Percentiles rank a stretch among this genome's conserved stretches.
Evolutionary conservation across 2,329 filamentous ascomycete species (phyloP).

Genomic region (Stenocarpella maydis): DNA sequence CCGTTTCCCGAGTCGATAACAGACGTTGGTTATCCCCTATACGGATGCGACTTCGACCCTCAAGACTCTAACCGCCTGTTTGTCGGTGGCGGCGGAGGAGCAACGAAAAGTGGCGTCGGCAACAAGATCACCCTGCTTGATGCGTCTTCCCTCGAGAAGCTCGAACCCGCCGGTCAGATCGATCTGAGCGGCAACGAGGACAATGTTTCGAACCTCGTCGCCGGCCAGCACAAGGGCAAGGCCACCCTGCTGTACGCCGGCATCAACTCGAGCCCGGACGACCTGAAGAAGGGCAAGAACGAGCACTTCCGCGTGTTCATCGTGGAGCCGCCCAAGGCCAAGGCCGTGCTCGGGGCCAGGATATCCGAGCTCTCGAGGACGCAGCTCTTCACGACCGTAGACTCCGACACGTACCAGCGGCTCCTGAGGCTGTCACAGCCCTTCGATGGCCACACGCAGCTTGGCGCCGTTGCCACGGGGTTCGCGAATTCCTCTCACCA

Average conservation of each 20-base stretch:
- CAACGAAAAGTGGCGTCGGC: slow-evolving; percentile 79
- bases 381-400: slow-evolving; percentile 61
- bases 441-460: slow-evolving; percentile 62
- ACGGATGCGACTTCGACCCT: slow-evolving; percentile 87
- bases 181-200: slow-evolving; percentile 86
- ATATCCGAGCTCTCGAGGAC: slow-evolving; percentile 62
- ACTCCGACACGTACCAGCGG: slow-evolving; percentile 66
- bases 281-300: slow-evolving; percentile 80
- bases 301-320: slow-evolving; percentile 83
- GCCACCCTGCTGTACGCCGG: slow-evolving; percentile 73
- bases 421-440: slow-evolving; percentile 63
- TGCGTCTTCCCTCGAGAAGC: slow-evolving; percentile 68
- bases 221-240: slow-evolving; percentile 67
- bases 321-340: slow-evolving; percentile 54
- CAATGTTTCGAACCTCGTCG: slow-evolving; percentile 83
- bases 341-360: slow-evolving; percentile 46
- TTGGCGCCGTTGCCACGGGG: slow-evolving; percentile 82
- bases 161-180: slow-evolving; percentile 74
- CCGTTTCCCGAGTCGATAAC: slow-evolving; percentile 63
- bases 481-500: slow-evolving; percentile 75
- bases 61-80: slow-evolving; percentile 78
- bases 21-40: slow-evolving; percentile 83
- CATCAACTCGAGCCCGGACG: slow-evolving; percentile 80
- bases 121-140: slow-evolving; percentile 87
- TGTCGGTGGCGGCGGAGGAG: slow-evolving; percentile 88